These are phyloP conservation scores for Parietaria judaica DNA, from an alignment of 306 rosid species.

Conservation along the genomic window DNA sequence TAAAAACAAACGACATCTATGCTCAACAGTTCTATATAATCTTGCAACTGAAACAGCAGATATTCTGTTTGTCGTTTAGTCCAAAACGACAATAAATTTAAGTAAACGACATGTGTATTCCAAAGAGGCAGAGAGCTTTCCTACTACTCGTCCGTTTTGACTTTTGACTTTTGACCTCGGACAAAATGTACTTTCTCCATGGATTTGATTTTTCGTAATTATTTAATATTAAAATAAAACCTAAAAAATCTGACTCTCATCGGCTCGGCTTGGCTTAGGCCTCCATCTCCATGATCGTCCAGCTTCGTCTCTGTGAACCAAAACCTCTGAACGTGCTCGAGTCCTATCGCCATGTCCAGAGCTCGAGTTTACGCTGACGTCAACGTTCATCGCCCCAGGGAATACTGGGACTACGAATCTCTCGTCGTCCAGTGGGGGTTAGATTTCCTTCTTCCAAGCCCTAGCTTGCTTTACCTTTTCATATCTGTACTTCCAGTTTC, in stretches of 20 bases:
- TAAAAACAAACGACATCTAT: too few relatives aligned
- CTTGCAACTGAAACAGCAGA: too few relatives aligned
- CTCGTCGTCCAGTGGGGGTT: slow-evolving; percentile 44
- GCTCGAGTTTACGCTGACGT: slow-evolving; percentile 44
- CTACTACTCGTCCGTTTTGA: too few relatives aligned
- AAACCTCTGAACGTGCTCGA: background rate
- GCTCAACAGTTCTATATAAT: too few relatives aligned
- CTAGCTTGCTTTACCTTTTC: background rate
- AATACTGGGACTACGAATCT: slow-evolving; percentile 47
- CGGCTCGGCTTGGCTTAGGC: background rate
- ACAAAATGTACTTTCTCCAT: too few relatives aligned
- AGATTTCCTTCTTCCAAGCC: background rate
- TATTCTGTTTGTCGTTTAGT: too few relatives aligned
- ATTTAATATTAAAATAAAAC: too few relatives aligned
- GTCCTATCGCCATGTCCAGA: slow-evolving; percentile 27
- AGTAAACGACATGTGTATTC: too few relatives aligned
- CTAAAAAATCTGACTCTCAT: background rate
- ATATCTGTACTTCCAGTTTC: background rate
- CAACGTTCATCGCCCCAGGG: slow-evolving; percentile 43
- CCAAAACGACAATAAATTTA: too few relatives aligned
- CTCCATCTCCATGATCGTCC: background rate
- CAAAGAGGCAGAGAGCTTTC: too few relatives aligned
- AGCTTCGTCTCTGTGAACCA: background rate
- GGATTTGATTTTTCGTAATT: too few relatives aligned
- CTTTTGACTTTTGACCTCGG: too few relatives aligned